A percentile compares a stretch with the other conserved stretches of the same genome.
Conservation (phyloP, 2,329 filamentous ascomycete genomes). For the Nannizziopsis arthrosporioides region DNA sequence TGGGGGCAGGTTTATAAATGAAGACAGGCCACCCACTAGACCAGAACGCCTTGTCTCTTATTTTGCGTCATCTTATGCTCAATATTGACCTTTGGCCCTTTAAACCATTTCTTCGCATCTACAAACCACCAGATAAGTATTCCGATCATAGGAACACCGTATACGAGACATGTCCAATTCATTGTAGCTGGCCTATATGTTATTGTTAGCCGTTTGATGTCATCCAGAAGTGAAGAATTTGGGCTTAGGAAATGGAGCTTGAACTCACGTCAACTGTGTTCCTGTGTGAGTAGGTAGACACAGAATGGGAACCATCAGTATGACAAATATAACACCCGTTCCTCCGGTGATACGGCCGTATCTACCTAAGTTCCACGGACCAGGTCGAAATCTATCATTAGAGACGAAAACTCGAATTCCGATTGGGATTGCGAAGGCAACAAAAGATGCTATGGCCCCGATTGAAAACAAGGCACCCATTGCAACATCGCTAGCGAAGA, state of each 20-base stretch:
- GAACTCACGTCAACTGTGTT: constrained; percentile 38
- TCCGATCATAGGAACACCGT: constrained; percentile 51
- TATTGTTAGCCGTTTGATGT: not conserved
- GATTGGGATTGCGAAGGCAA: constrained; percentile 38
- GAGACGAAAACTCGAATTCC: constrained; percentile 40
- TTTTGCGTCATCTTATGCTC: constrained; percentile 33
- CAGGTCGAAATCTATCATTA: constrained; percentile 50
- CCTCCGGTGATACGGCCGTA: constrained; percentile 47
- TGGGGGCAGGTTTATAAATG: too few relatives aligned
- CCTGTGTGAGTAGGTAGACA: constrained; percentile 52
- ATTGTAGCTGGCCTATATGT: constrained; percentile 36
- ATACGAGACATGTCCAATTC: constrained; percentile 60
- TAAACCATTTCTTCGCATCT: constrained; percentile 56
- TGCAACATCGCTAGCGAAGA: constrained; percentile 52
- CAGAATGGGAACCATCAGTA: constrained; percentile 56
- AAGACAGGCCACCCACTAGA: too few relatives aligned
- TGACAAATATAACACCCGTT: constrained; percentile 47
- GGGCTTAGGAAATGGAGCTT: not conserved
- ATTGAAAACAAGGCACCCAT: constrained; percentile 60
- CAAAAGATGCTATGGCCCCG: constrained; percentile 56
- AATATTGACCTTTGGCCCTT: constrained; percentile 57
- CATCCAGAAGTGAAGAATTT: not conserved
- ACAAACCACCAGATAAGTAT: constrained; percentile 53
- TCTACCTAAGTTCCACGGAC: constrained; percentile 57
- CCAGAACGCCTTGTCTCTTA: too few relatives aligned